Conservation (phyloP, 345 rosid genomes). For the Acer yangbiense region DNA sequence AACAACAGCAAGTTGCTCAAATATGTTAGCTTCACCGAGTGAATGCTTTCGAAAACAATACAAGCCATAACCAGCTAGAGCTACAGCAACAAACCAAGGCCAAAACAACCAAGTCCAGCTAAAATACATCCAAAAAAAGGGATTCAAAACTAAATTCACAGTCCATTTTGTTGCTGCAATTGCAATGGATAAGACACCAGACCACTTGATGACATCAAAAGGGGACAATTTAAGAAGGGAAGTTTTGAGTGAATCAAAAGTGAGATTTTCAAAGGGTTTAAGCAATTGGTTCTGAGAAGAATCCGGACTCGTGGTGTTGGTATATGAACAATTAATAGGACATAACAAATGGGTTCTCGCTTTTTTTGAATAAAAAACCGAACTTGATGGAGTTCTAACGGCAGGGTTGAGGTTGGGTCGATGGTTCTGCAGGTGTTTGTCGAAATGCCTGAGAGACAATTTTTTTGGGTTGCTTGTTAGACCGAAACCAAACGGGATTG, state of each 20-base stretch:
- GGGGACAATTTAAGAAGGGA: constrained; percentile 49
- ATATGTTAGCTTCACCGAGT: constrained; percentile 58
- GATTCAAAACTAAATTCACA: constrained; percentile 47
- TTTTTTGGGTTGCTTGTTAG: constrained; percentile 13
- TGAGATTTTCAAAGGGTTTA: constrained; percentile 42
- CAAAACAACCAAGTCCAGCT: constrained; percentile 95
- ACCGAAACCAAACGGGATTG: constrained; percentile 31
- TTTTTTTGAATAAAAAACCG: constrained; percentile 19
- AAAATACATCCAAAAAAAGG: constrained; percentile 91
- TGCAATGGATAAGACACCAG: constrained; percentile 52
- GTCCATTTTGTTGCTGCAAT: constrained; percentile 64
- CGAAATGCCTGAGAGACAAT: constrained; percentile 60
- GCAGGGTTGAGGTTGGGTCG: constrained; percentile 19
- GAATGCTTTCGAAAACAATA: constrained; percentile 64
- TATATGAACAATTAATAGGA: constrained; percentile 52
- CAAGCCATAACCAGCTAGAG: constrained; percentile 56
- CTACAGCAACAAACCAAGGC: constrained; percentile 83
- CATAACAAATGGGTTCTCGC: constrained; percentile 33
- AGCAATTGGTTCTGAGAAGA: constrained; percentile 39
- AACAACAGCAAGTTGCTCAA: constrained; percentile 80
- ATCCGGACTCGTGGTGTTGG: constrained; percentile 43
- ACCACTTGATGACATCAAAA: constrained; percentile 52
- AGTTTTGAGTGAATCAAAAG: constrained; percentile 44
- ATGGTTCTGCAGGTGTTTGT: constrained; percentile 52
- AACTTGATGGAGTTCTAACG: constrained; percentile 21